Evolutionary conservation across 2,329 filamentous ascomycete species (phyloP), one percentile per base, ranked within the genome.

Genomic region (Fusarium multiceps): DNA sequence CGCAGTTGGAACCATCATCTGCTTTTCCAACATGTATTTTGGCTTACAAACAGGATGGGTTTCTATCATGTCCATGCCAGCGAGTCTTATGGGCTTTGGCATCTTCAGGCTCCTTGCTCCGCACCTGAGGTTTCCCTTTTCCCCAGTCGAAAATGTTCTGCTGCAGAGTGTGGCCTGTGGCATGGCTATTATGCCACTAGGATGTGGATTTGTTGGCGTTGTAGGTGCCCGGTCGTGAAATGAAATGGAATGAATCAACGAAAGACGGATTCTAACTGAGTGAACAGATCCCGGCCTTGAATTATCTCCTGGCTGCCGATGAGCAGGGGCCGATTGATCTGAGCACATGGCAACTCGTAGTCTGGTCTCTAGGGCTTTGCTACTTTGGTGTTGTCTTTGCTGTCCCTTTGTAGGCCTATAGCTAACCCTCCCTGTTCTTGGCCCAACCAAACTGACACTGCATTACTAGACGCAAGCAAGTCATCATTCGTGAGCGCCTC

Each of bases 11-110:
- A 88, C 96, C 7, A 85, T 98, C 58, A 97, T 98, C 76, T 96
- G 93, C 77, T 97, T 97, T 79, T 97, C 93, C 55, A 99, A 99
- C 78, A 98, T 97, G 85, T 99, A 98, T 80, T 99, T 99, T 78
- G 96, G 96, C n/a, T 85, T 99, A 32, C 96, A 98, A 82, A 97
- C 93, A 28, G 84, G 84, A 68, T 87, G 84, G 85, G 84, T 88
- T 45, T 88, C 90, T 75, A 93, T 93, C 72, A 98, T 99, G 96
- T 93, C 93, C 18, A 98, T 99, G 94, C 96, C 96, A 0, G 93
- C 94, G 2, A 96, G 94, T 23, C 84, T 99, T 63, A 93, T 99
- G 77, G 95, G 96, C 3, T 98, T 98, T 78, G 95, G 94, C 13
- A 92, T 97, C 73, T 99, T 99, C 85, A 93, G 93, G 75, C 86